Conservation (phyloP, 2,329 filamentous ascomycete species). For the Pestalotiopsis sp. region DNA sequence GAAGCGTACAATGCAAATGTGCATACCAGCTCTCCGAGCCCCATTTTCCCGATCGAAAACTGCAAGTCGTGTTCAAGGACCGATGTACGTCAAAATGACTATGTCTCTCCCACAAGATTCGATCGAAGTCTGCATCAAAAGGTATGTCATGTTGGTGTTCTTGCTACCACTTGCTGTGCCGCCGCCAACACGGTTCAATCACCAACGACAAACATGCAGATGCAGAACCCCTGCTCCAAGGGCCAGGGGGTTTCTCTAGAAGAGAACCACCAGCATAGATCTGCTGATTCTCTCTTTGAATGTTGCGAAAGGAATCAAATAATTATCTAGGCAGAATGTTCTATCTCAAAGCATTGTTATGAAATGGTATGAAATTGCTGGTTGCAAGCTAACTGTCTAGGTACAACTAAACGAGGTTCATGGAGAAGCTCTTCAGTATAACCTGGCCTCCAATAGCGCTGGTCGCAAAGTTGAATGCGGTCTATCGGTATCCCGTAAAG, state of each 20-base stretch:
- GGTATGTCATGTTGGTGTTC: too few species aligned
- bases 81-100: background rate
- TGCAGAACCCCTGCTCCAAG: background rate
- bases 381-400: too few species aligned
- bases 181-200: background rate
- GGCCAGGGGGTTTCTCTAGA: too few species aligned
- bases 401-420: background rate
- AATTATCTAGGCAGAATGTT: too few species aligned
- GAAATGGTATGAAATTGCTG: too few species aligned
- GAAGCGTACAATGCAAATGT: background rate
- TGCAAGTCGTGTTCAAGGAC: background rate
- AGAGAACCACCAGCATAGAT: too few species aligned
- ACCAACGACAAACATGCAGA: background rate
- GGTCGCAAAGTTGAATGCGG: conserved; percentile 48
- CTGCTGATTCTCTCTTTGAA: too few species aligned
- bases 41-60: background rate
- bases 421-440: conserved; percentile 17
- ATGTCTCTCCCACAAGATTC: background rate
- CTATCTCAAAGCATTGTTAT: too few species aligned
- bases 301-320: too few species aligned
- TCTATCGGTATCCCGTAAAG: conserved; percentile 46
- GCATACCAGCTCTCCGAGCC: background rate
- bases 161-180: too few species aligned
- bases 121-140: background rate
- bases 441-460: conserved; percentile 36